phyloP scores from a whole-genome alignment of 2,329 filamentous ascomycete species.

The Beauveria brongniartii region DNA sequence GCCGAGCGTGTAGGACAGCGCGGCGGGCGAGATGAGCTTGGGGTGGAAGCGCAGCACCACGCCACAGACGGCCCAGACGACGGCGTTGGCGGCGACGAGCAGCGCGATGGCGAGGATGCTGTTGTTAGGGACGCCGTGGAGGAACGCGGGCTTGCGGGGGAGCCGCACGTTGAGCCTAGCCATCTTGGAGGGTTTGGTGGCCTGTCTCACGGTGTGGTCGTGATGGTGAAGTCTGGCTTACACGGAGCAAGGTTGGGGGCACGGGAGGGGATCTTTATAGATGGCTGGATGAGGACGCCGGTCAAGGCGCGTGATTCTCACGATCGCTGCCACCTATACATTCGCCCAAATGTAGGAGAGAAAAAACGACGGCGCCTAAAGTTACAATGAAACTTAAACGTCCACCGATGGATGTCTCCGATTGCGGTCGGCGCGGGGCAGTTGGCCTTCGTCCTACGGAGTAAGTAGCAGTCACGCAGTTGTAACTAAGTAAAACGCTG shows the following conservation, averaged over 20 bases:
- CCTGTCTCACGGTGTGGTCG: neutral
- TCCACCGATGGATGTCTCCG: neutral
- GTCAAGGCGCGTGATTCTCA: neutral
- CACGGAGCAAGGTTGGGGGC: neutral
- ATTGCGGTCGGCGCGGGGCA: neutral
- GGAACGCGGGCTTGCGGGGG: conserved; percentile 23
- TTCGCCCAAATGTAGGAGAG: neutral
- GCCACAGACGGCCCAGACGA: conserved; percentile 47
- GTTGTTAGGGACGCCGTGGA: conserved; percentile 24
- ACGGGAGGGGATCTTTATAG: neutral
- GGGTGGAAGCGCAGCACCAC: conserved; percentile 46
- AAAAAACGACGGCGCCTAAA: neutral
- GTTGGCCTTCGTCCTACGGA: neutral
- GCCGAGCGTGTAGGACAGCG: conserved; percentile 81
- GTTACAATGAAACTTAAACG: neutral
- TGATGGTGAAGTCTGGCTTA: neutral
- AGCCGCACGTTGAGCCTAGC: neutral
- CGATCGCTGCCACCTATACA: neutral
- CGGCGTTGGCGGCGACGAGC: conserved; percentile 42
- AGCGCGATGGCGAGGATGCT: conserved; percentile 41
- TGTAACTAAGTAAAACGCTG: too few relatives aligned
- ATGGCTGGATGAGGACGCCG: neutral
- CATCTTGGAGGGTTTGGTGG: neutral
- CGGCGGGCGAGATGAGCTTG: conserved; percentile 66
- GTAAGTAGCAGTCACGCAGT: neutral